Conservation (phyloP, 371 early-diverging fungal species). For the Dichotomocladium elegans region DNA sequence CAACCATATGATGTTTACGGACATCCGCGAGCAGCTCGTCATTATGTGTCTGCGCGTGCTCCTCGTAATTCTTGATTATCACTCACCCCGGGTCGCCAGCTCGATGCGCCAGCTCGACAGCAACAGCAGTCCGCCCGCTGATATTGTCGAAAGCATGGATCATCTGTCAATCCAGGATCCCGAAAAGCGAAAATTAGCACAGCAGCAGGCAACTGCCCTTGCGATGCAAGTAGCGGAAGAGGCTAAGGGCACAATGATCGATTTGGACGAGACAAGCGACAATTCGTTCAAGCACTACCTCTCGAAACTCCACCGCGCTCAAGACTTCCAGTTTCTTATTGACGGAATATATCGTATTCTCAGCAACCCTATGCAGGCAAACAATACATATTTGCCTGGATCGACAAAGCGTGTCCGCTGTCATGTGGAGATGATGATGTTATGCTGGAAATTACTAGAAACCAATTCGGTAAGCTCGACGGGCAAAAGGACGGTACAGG, state of each 20-base stretch:
- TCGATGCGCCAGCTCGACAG: constrained; percentile 15
- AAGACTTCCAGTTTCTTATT: constrained; percentile 76
- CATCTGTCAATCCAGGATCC: constrained; percentile 12
- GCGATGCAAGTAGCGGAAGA: constrained; percentile 8
- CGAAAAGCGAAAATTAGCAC: constrained; percentile 13
- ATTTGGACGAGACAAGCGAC: constrained; percentile 28
- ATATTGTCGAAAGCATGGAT: constrained; percentile 12
- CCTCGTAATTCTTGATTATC: constrained; percentile 69
- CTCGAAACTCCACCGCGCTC: constrained; percentile 70
- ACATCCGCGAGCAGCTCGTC: constrained; percentile 69
- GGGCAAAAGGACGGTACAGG: background rate
- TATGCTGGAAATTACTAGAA: constrained; percentile 82
- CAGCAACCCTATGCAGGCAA: constrained; percentile 73
- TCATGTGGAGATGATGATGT: constrained; percentile 73
- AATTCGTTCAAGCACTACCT: constrained; percentile 74
- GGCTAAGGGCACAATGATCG: background rate
- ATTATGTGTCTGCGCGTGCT: constrained; percentile 64
- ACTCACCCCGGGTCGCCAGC: constrained; percentile 36
- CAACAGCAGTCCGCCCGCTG: constrained; percentile 2
- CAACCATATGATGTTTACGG: constrained; percentile 73
- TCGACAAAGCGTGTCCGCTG: constrained; percentile 69
- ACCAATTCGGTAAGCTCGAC: constrained; percentile 58
- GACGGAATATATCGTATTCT: constrained; percentile 73
- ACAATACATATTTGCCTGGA: constrained; percentile 73
- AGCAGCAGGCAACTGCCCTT: constrained; percentile 9